Conservation (phyloP, 352 stramenopile species). For the Globisporangium lucens region DNA sequence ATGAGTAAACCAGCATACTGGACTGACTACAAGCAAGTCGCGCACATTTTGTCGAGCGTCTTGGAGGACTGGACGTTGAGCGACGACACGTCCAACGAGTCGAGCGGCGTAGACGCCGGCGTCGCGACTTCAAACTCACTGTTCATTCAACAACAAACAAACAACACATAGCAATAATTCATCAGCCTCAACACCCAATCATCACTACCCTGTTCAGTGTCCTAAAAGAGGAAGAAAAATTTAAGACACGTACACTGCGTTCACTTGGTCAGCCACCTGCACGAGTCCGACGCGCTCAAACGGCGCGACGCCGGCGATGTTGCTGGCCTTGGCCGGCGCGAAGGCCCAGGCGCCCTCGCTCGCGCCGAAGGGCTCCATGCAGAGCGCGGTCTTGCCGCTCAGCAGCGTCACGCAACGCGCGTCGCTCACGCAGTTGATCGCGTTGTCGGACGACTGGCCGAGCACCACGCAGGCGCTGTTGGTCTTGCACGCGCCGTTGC, state of each 20-base stretch:
- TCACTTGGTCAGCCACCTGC: constrained; percentile 49
- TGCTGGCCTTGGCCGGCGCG: constrained; percentile 44
- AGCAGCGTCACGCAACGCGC: constrained; percentile 62
- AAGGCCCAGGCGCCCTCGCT: constrained; percentile 47
- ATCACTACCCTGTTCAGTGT: neutral
- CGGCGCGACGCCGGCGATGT: constrained; percentile 42
- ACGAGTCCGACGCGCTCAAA: constrained; percentile 74
- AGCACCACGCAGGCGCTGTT: constrained; percentile 66
- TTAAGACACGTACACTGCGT: constrained; percentile 28
- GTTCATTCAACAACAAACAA: neutral
- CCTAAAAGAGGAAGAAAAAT: neutral
- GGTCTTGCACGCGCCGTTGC: constrained; percentile 59
- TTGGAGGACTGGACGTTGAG: constrained; percentile 56
- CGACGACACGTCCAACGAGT: constrained; percentile 53
- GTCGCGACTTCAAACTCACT: constrained; percentile 46
- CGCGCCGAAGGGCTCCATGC: constrained; percentile 51
- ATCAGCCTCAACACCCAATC: neutral
- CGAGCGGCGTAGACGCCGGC: constrained; percentile 31
- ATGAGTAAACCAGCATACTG: too few relatives aligned
- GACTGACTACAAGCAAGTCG: neutral
- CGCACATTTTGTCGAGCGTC: constrained; percentile 43
- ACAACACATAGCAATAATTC: neutral
- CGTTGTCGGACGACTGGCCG: constrained; percentile 48
- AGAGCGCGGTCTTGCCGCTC: constrained; percentile 63
- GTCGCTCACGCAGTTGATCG: constrained; percentile 77